Base-by-base conservation (phyloP, 179 eudicot species). In the Amaranthus tricolor region DNA sequence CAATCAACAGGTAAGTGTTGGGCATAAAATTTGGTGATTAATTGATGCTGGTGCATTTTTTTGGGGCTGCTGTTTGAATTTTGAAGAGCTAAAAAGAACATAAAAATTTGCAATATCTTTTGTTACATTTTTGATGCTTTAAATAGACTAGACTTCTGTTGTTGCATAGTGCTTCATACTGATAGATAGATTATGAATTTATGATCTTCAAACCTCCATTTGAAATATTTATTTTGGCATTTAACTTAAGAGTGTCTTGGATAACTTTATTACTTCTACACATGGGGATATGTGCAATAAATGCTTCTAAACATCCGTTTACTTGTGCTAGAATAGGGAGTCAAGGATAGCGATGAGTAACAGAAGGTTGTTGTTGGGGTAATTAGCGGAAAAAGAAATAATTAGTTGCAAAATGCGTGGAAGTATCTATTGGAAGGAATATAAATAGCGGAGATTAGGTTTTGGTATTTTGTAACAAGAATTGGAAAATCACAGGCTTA, bases 1-100 rank as follows among this genome's bases (percentile, higher is more conserved):
- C 83, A 85, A 81, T 76, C 96, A 93, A 82, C 98, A 96, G 93
- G 99, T 93, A 82, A 66, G 69, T 24, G 49, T 51, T 68, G 45
- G 55, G 24, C 21, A 64, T 49, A 45, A 54, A 67, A 16, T 24
- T 9, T 19, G 45, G 68, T 63, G 44, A 52, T 31, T 70, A 10
- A 51, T 43, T 71, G 71, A 58, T 61, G 59, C 67, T 4, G 9
- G 21, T 44, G 47, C 40, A 16, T 31, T 31, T 49, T 73, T 57
- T 15, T 9, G 21, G 16, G 13, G 64, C 64, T 60, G 64, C 44
- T 60, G 40, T 9, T 21, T 60, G 10, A 43, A 1, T 7, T 44
- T 54, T 44, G 50, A 44, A 5, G 7, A 24, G 10, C 16, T 15
- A 44, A 6, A 10, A 43, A 61, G 7, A 6, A 44, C 45, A 12